Conservation (phyloP, 1,284 basidiomycete genomes). For the Cryptococcus sp. region DNA sequence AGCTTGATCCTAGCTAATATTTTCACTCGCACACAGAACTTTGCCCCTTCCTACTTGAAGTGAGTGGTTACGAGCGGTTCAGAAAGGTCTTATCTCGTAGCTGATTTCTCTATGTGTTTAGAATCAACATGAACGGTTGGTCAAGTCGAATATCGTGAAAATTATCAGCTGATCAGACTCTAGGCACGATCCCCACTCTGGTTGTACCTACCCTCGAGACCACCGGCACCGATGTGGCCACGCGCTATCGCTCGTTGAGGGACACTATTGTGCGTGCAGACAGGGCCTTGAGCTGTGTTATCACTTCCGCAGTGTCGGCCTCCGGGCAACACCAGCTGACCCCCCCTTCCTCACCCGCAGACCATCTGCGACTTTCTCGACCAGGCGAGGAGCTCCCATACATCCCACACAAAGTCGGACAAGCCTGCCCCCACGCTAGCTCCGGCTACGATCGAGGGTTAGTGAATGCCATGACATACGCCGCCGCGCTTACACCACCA, state of each 20-base stretch:
- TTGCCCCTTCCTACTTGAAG: conserved; percentile 52
- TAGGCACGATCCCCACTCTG: conserved; percentile 79
- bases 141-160: neutral
- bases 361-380: conserved; percentile 78
- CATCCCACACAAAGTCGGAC: conserved; percentile 60
- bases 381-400: conserved; percentile 69
- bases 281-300: conserved; percentile 3
- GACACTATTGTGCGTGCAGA: conserved; percentile 65
- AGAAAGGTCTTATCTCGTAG: neutral
- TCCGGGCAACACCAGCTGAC: neutral
- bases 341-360: conserved; percentile 50
- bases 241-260: conserved; percentile 75
- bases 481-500: neutral
- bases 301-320: conserved; percentile 4
- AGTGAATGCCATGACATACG: conserved; percentile 16
- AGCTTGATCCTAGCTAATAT: neutral
- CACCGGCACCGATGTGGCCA: conserved; percentile 68
- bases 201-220: conserved; percentile 78
- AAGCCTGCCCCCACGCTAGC: conserved; percentile 74
- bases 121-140: conserved; percentile 73
- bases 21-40: conserved; percentile 40
- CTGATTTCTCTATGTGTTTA: conserved; percentile 57
- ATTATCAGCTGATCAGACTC: neutral
- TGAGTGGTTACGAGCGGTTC: conserved; percentile 22
- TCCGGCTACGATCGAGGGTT: conserved; percentile 76